Percentiles rank a stretch among this genome's conserved stretches.
phyloP scores from a whole-genome alignment of 192 early-diverging fungal genomes.

The Obelidium mucronatum region DNA sequence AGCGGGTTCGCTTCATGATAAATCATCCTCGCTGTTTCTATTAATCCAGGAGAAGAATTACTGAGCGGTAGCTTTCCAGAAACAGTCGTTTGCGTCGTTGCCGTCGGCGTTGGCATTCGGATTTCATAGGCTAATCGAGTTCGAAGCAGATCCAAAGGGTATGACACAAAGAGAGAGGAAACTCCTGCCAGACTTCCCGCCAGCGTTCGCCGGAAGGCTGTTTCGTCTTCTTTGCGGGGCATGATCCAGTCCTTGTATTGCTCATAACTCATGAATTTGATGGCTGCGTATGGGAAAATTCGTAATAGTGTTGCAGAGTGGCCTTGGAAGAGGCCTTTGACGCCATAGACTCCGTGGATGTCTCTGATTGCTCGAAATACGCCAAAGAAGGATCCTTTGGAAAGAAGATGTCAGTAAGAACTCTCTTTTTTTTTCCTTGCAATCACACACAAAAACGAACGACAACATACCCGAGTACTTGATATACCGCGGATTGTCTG shows the following conservation, averaged over 20 bases:
- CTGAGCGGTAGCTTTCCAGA: too few species aligned
- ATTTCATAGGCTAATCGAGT: constrained; percentile 94
- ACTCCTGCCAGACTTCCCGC: constrained; percentile 85
- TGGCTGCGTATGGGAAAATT: constrained; percentile 96
- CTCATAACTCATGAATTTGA: constrained; percentile 98
- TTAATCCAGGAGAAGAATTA: constrained; percentile 19
- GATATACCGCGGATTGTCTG: constrained; percentile 55
- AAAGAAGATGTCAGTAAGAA: background rate
- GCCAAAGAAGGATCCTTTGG: constrained; percentile 77
- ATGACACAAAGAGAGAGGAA: constrained; percentile 87
- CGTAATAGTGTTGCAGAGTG: constrained; percentile 92
- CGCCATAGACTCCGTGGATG: constrained; percentile 76
- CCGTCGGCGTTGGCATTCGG: constrained; percentile 30
- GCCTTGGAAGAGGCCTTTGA: constrained; percentile 89
- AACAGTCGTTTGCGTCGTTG: background rate
- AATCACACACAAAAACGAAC: background rate
- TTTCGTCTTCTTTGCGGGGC: constrained; percentile 70
- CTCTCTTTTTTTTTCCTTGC: background rate
- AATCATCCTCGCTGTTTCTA: constrained; percentile 60
- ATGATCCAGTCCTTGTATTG: constrained; percentile 78
- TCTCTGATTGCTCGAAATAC: constrained; percentile 80
- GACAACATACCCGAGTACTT: constrained; percentile 51
- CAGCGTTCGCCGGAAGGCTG: constrained; percentile 74
- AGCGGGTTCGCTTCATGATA: constrained; percentile 75
- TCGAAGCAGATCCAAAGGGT: constrained; percentile 93